Percentiles rank a stretch among this genome's conserved stretches.
Evolutionary conservation across 331 rosid genomes (phyloP).

Genomic region (Spiraea crenata): DNA sequence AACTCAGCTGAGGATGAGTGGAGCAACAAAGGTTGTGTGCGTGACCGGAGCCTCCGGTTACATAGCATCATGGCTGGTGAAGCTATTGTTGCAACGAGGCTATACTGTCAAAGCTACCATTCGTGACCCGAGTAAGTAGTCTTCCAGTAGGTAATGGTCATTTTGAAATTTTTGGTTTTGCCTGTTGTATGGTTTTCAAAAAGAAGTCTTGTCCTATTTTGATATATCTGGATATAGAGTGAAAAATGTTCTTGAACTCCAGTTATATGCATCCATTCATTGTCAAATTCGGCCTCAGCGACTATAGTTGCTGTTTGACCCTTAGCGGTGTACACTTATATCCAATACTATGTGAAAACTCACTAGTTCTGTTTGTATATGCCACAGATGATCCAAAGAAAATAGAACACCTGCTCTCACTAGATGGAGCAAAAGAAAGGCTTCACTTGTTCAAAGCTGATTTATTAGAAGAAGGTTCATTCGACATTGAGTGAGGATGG

Average conservation of each 20-base stretch:
- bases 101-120: slow-evolving; percentile 31
- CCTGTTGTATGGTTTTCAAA: too few relatives aligned
- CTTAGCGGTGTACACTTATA: too few relatives aligned
- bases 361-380: neutral
- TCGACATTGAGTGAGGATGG: slow-evolving; percentile 26
- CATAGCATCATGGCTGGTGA: slow-evolving; percentile 30
- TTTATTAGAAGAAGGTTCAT: slow-evolving; percentile 17
- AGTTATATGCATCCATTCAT: too few relatives aligned
- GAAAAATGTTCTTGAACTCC: too few relatives aligned
- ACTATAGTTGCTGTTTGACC: too few relatives aligned
- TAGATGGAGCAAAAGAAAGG: slow-evolving; percentile 22
- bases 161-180: neutral
- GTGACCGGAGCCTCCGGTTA: slow-evolving; percentile 27
- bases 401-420: neutral
- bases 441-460: slow-evolving; percentile 26
- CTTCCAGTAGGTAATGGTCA: too few relatives aligned
- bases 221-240: too few relatives aligned
- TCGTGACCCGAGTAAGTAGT: slow-evolving; percentile 24
- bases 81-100: slow-evolving; percentile 16
- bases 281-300: too few relatives aligned
- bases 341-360: too few relatives aligned
- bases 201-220: too few relatives aligned
- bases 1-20: neutral
- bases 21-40: slow-evolving; percentile 14
- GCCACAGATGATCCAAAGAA: neutral